Percentiles rank a stretch among this genome's conserved stretches.
These are phyloP conservation scores for Colletotrichum spaethianum DNA, from an alignment of 2,329 filamentous ascomycete species.

Conservation along the genomic window DNA sequence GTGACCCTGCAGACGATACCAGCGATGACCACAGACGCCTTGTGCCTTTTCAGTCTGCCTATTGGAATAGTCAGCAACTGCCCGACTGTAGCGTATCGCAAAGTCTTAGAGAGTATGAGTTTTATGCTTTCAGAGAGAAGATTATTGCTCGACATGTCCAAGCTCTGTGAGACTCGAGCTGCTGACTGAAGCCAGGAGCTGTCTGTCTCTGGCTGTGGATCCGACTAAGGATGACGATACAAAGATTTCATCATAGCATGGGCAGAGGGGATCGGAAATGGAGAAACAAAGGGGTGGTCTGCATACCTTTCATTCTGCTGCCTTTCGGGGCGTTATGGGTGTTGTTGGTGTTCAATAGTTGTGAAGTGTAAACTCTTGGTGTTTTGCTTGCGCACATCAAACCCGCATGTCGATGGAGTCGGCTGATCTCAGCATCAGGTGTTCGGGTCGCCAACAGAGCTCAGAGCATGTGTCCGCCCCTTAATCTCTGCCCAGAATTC, in stretches of 20 bases:
- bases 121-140: conserved; percentile 66
- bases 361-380: not conserved
- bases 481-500: conserved; percentile 40
- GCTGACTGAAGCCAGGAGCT: conserved; percentile 10
- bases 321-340: not conserved
- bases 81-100: not conserved
- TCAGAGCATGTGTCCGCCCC: conserved; percentile 30
- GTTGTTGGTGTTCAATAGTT: not conserved
- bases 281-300: conserved; percentile 5
- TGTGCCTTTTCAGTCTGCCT: conserved; percentile 3
- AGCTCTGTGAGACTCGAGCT: conserved; percentile 49
- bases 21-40: not conserved
- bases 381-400: conserved; percentile 16
- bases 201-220: conserved; percentile 57
- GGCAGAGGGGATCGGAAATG: conserved; percentile 11
- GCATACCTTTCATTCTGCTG: conserved; percentile 11
- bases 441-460: not conserved
- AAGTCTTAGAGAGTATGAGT: not conserved
- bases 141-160: conserved; percentile 66
- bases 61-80: conserved; percentile 2
- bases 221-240: conserved; percentile 99
- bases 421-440: conserved; percentile 25
- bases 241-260: conserved; percentile 83
- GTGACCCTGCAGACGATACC: not conserved
- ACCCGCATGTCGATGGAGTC: conserved; percentile 35